Evolutionary conservation across 805 yeast species (phyloP), one percentile per base, ranked within the genome.

Genomic region (Scheffersomyces amazonensis): DNA sequence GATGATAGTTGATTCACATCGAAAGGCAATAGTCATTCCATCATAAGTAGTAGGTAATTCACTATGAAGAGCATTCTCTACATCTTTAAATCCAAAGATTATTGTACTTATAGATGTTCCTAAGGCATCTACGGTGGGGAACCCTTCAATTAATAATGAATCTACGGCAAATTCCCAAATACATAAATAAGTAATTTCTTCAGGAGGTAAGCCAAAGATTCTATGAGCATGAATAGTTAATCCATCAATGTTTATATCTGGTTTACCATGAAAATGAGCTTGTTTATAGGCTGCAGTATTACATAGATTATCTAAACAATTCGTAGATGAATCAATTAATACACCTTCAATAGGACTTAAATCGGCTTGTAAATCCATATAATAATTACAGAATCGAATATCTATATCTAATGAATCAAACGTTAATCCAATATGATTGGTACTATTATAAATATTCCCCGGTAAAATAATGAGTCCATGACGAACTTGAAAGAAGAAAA

Each of bases 191-290:
- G 97, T 87, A 1, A 91, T 88, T 54, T 87, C 95, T 6, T 71
- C 66, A 0, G 97, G 97, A 0, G 96, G 96, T 2, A 88, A 56
- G 0, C 99, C 99, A 66, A 88, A 88, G 81, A 90, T 80, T 52
- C 98, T 71, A 58, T 91, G 96, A 1, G 96, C 95, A 58, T 87
- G 95, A 17, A 87, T 69, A 2, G 72, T 53, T 10, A 84, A 54
- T 1, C 83, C 80, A 51, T 83, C 84, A 34, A 86, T 69, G 3
- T 56, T 47, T 21, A 86, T 48, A 31, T 79, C 78, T 1, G 80
- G 70, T 0, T 11, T 31, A 5, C 35, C 23, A 5, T 31, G 24
- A 5, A 48, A 25, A 22, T 42, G 42, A n/a, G 32, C 18, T n/a
- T 42, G 40, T 5, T 39, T 41, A 44, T 70, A 51, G 40, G 47